A percentile compares a stretch with the other conserved stretches of the same genome.
These are phyloP conservation scores for Verticillium isaacii DNA, from an alignment of 2,329 filamentous ascomycete genomes.

Conservation along the genomic window DNA sequence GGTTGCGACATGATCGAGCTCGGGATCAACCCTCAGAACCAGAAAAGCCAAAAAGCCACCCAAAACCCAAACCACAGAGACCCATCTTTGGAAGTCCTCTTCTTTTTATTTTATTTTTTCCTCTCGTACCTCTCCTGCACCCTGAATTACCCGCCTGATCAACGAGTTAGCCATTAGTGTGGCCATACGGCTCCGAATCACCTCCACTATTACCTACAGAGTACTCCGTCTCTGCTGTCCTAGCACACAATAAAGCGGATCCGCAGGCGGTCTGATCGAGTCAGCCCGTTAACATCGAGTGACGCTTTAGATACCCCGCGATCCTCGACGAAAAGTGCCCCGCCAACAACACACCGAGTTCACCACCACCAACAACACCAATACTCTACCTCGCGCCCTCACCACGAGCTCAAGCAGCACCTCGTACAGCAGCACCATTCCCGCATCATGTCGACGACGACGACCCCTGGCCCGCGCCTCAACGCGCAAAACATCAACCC, in stretches of 20 bases:
- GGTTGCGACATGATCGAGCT: not conserved
- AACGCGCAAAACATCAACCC: conserved; percentile 88
- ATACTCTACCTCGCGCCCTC: not conserved
- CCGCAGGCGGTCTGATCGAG: not conserved
- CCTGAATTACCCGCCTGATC: not conserved
- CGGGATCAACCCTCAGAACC: not conserved
- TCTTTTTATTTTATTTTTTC: not conserved
- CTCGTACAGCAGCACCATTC: conserved; percentile 4
- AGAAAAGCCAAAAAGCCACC: not conserved
- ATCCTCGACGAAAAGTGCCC: conserved; percentile 10
- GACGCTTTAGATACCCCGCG: conserved; percentile 12
- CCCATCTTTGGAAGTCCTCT: not conserved
- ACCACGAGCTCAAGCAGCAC: not conserved
- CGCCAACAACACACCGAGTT: conserved; percentile 6
- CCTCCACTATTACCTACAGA: conserved; percentile 1
- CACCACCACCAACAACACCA: not conserved
- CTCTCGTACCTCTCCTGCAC: not conserved
- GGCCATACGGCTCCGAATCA: not conserved
- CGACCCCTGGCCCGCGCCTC: conserved; percentile 41
- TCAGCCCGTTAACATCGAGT: not conserved
- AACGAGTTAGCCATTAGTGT: not conserved
- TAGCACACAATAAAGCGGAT: conserved; percentile 2
- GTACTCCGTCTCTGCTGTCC: not conserved
- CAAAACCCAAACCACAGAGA: not conserved
- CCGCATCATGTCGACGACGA: conserved; percentile 30